Base-by-base conservation (phyloP, 106 monocot genomes). In the Dioscorea dumetorum region DNA sequence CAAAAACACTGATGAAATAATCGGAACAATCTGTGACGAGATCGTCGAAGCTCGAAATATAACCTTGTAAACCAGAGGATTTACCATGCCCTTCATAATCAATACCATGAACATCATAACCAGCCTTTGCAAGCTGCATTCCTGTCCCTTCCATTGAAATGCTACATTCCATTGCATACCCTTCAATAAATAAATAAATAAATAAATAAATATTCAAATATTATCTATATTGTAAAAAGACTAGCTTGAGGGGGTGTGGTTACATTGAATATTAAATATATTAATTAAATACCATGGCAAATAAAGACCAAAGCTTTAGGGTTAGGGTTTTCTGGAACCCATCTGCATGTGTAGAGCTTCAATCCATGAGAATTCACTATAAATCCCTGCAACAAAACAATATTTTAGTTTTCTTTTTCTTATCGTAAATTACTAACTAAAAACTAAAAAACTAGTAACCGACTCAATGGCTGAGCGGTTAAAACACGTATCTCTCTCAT, bases 81-180 rank as follows among this genome's bases (percentile, higher is more conserved):
- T 72, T 81, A 17, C 81, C 81, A 22, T 81, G 80, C 18, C 76
- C 80, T 28, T 71, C 80, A 59, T 76, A 81, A 49, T 81, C 81
- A 22, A 81, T 62, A 17, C 81, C 76, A 24, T 81, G 49, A n/a
- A 77, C 81, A 1, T 67, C 81, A 31, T 63, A 81, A 21, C 81
- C 77, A 4, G 76, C 81, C 15, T 69, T 77, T 22, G 72, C 81
- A 10, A 81, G 81, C 11, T 72, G 67, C 0, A 33, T 76, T 20
- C 61, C 77, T 4, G 77, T 77, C 18, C 69, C 76, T 77, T 57
- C 60, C 81, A 81, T 81, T 24, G 81, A 76, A 12, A 81, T 64
- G 61, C 81, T 81, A 76, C 76, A 81, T 17, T 81, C 81, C 72
- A 72, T 68, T 14, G 72, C 81, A 33, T 81, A 81, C 21, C 81